These are phyloP conservation scores for Exophiala xenobiotica DNA, from an alignment of 2,329 filamentous ascomycete species.

Conservation along the genomic window DNA sequence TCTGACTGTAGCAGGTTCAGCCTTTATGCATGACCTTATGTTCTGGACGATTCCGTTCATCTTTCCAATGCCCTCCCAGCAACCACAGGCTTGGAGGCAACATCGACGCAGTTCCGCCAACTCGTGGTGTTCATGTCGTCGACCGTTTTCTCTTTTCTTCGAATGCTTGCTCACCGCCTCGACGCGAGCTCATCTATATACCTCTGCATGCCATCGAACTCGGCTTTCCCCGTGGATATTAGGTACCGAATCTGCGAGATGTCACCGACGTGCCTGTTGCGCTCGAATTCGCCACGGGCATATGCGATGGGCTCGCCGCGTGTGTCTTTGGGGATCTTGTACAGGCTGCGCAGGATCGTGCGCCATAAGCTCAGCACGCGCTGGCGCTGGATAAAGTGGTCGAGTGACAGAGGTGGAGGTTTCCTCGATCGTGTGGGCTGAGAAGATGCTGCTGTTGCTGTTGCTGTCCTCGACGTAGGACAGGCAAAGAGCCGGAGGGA, in stretches of 20 bases:
- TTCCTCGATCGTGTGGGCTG: not conserved
- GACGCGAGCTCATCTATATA: constrained; percentile 47
- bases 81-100: too few relatives aligned
- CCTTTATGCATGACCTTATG: not conserved
- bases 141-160: too few relatives aligned
- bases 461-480: not conserved
- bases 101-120: too few relatives aligned
- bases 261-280: constrained; percentile 45
- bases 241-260: constrained; percentile 47
- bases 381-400: constrained; percentile 44
- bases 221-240: constrained; percentile 47
- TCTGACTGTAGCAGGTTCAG: too few relatives aligned
- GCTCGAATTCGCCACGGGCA: constrained; percentile 46
- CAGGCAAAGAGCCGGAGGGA: constrained; percentile 1
- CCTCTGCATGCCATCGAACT: constrained; percentile 48
- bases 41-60: not conserved
- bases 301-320: constrained; percentile 43
- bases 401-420: constrained; percentile 24
- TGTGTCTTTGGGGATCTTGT: constrained; percentile 41
- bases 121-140: too few relatives aligned
- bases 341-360: constrained; percentile 42
- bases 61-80: not conserved
- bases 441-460: not conserved
- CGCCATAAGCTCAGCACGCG: constrained; percentile 45
- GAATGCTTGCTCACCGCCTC: constrained; percentile 3